These are phyloP conservation scores for Ogataea neopini DNA, from an alignment of 805 yeast genomes.

Conservation along the genomic window DNA sequence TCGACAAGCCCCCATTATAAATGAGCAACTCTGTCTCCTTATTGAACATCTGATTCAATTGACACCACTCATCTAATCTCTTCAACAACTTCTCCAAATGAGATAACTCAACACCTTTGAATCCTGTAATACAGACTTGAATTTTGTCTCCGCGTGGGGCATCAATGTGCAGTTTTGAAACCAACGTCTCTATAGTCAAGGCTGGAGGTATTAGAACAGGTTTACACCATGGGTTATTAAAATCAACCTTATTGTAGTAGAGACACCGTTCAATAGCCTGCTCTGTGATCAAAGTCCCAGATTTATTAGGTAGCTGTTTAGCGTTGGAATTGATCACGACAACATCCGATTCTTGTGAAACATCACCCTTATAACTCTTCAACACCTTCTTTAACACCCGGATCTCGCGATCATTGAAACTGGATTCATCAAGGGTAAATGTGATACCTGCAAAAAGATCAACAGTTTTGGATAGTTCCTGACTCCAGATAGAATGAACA, in stretches of 20 bases:
- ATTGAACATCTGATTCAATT: conserved; percentile 50
- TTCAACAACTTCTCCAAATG: conserved; percentile 50
- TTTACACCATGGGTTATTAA: conserved; percentile 28
- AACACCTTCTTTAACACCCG: conserved; percentile 27
- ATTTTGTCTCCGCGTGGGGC: conserved; percentile 5
- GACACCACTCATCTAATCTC: conserved; percentile 45
- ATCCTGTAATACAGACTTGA: conserved; percentile 32
- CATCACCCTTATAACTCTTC: conserved; percentile 26
- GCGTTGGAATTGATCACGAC: conserved; percentile 24
- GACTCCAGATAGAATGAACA: background rate
- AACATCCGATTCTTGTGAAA: conserved; percentile 12
- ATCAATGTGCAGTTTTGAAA: background rate
- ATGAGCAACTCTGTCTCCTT: conserved; percentile 56
- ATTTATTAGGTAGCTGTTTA: background rate
- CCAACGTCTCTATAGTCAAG: background rate
- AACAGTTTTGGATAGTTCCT: background rate
- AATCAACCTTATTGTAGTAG: conserved; percentile 19
- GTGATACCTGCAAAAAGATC: conserved; percentile 20
- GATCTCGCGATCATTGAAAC: conserved; percentile 21
- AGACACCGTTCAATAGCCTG: conserved; percentile 33
- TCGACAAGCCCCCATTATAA: conserved; percentile 35
- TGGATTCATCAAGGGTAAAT: conserved; percentile 18
- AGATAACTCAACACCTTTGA: conserved; percentile 33
- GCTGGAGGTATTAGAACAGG: conserved; percentile 17
- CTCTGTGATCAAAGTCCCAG: conserved; percentile 26